Base-by-base conservation (phyloP, 2,329 filamentous ascomycete species). In the Exserohilum rostratum region DNA sequence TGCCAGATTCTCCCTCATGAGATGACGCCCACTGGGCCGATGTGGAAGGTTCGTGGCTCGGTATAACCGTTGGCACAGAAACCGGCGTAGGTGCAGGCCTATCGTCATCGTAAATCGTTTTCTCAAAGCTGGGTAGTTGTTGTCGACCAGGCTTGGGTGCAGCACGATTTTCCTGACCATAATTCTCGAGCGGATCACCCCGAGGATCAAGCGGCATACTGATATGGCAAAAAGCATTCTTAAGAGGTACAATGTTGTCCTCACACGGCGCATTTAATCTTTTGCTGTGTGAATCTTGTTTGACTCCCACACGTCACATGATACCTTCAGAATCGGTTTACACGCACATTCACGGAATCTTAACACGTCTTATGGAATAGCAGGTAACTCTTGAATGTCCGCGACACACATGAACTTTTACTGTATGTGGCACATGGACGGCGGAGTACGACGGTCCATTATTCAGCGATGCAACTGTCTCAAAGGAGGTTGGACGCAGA, bases 91-190 rank as follows among this genome's bases (percentile, higher is more conserved):
- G 33, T 1, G n/a, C 11, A 37, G 27, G 35, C 3, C 17, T 1
- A 12, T n/a, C 20, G 12, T 53, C 53, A 18, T 37, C 7, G 27
- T 53, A 50, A 11, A 47, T 34, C 4, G 29, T 43, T n/a, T 4
- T 37, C 5, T 40, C 17, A 37, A 48, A 45, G 20, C 25, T 17
- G 2, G 34, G 40, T 17, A 12, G 6, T 30, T 40, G 29, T 31
- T 44, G 22, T 38, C 13, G 25, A 5, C 27, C 39, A 2, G 7
- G 15, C 13, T 52, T 52, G 4, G 53, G 52, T 12, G 40, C 48
- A 30, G 46, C 52, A 12, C 47, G 17, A 27, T 54, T 54, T 29
- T 44, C 46, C 18, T 34, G 5, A 4, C 33, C 33, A 46, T 57
- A 59, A 1, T 45, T 47, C 13, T 31, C 46, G 6, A 49, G 42